These are phyloP conservation scores for Botrytis paeoniae DNA, from an alignment of 2,329 filamentous ascomycete species.

Conservation along the genomic window DNA sequence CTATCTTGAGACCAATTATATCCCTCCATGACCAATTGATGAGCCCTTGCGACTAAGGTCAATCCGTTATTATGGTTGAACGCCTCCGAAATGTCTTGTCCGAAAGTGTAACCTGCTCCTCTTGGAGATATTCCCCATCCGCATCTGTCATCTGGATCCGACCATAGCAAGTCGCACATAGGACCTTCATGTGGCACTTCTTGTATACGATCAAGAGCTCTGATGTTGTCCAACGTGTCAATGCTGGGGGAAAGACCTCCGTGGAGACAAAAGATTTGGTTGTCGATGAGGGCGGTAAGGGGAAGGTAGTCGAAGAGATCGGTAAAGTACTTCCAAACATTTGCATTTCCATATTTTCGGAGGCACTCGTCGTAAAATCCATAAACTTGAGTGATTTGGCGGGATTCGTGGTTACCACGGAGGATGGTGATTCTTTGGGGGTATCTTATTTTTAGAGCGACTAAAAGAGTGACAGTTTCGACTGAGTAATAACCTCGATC, in stretches of 20 bases:
- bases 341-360: conserved; percentile 97
- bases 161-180: conserved; percentile 98
- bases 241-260: conserved; percentile 95
- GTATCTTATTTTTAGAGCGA: conserved; percentile 96
- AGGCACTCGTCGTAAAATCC: conserved; percentile 99
- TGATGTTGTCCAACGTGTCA: conserved; percentile 92
- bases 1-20: conserved; percentile 99
- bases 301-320: conserved; percentile 99
- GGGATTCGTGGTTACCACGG: conserved; percentile 97
- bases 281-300: conserved; percentile 94
- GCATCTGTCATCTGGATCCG: conserved; percentile 93
- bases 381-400: conserved; percentile 98
- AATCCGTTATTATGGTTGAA: conserved; percentile 99
- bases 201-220: conserved; percentile 92
- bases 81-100: conserved; percentile 95
- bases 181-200: conserved; percentile 97
- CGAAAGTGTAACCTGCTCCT: conserved; percentile 92
- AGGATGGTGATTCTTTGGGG: conserved; percentile 97
- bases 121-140: conserved; percentile 95
- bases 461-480: conserved; percentile 93
- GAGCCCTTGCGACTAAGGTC: conserved; percentile 90
- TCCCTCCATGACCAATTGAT: conserved; percentile 98
- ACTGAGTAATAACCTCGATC: conserved; percentile 99
- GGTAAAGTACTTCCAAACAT: conserved; percentile 99
- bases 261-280: conserved; percentile 98